A percentile compares a stretch with the other conserved stretches of the same genome.
phyloP scores from a whole-genome alignment of 2,329 filamentous ascomycete species.

The Xylariaceae sp. region DNA sequence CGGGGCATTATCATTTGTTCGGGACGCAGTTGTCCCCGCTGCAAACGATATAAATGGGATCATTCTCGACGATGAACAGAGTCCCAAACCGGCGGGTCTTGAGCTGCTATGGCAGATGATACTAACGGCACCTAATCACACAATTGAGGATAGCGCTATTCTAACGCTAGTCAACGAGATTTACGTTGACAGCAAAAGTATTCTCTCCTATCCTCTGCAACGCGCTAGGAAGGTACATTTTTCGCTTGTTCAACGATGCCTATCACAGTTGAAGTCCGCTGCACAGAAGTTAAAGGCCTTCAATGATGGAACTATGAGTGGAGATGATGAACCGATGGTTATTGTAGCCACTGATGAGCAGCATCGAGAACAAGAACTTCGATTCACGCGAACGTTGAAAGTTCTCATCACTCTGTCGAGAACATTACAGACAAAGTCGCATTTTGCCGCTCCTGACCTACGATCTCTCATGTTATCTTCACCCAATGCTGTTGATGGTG shows the following conservation, averaged over 20 bases:
- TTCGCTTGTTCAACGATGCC: slow-evolving; percentile 73
- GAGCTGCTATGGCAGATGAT: slow-evolving; percentile 87
- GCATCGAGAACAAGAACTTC: slow-evolving; percentile 60
- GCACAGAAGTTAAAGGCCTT: slow-evolving; percentile 62
- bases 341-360: slow-evolving; percentile 56
- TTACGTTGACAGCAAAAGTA: slow-evolving; percentile 67
- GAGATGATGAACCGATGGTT: slow-evolving; percentile 60
- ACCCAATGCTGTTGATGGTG: slow-evolving; percentile 63
- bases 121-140: slow-evolving; percentile 67
- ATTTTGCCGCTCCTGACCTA: slow-evolving; percentile 64
- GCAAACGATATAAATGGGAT: slow-evolving; percentile 53
- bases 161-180: slow-evolving; percentile 71
- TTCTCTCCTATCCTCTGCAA: slow-evolving; percentile 55
- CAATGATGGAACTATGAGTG: slow-evolving; percentile 48
- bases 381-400: slow-evolving; percentile 71
- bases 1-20: slow-evolving; percentile 68
- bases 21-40: slow-evolving; percentile 54
- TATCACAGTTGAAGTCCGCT: slow-evolving; percentile 70
- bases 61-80: slow-evolving; percentile 57
- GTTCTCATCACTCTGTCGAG: slow-evolving; percentile 72
- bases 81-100: slow-evolving; percentile 58
- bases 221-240: slow-evolving; percentile 67
- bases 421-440: slow-evolving; percentile 66
- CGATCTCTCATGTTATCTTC: slow-evolving; percentile 58
- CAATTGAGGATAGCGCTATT: slow-evolving; percentile 72